phyloP scores from a whole-genome alignment of 2,329 filamentous ascomycete species.

The Curvularia spicifera region DNA sequence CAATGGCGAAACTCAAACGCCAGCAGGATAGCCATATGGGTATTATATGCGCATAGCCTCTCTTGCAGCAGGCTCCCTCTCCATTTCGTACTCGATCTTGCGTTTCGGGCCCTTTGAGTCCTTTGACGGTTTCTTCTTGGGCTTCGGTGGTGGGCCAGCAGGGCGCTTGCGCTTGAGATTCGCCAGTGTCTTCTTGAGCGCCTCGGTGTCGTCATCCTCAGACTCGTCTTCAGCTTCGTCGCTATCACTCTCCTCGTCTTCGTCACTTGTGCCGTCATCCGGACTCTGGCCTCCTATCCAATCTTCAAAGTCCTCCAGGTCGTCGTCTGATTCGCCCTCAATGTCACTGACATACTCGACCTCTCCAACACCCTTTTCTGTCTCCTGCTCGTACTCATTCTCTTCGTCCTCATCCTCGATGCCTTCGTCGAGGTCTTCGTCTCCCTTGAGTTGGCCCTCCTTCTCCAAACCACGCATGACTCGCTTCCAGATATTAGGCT shows the following conservation, averaged over 20 bases:
- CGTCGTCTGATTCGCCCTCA: conserved; percentile 75
- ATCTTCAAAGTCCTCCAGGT: conserved; percentile 77
- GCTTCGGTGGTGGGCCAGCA: conserved; percentile 58
- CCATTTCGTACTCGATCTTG: conserved; percentile 81
- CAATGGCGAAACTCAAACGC: conserved; percentile 18
- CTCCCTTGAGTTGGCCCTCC: conserved; percentile 79
- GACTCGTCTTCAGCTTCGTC: conserved; percentile 64
- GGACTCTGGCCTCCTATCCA: conserved; percentile 80
- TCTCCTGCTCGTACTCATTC: conserved; percentile 69
- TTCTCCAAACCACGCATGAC: conserved; percentile 89
- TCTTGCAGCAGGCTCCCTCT: conserved; percentile 61
- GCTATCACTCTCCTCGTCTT: conserved; percentile 62
- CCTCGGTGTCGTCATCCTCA: conserved; percentile 60
- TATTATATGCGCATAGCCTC: conserved; percentile 44
- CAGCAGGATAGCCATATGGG: conserved; percentile 20
- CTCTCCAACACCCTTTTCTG: conserved; percentile 70
- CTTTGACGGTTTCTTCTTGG: conserved; percentile 62
- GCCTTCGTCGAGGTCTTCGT: conserved; percentile 88
- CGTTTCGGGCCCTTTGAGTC: conserved; percentile 63
- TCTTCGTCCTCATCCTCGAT: conserved; percentile 75
- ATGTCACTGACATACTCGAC: conserved; percentile 95
- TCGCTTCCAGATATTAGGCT: conserved; percentile 96
- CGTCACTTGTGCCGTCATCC: conserved; percentile 61
- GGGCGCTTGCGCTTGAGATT: conserved; percentile 64
- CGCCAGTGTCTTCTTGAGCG: conserved; percentile 63